Evolutionary conservation across 2,329 filamentous ascomycete genomes (phyloP).

Genomic region (Verticillium tricorpus): DNA sequence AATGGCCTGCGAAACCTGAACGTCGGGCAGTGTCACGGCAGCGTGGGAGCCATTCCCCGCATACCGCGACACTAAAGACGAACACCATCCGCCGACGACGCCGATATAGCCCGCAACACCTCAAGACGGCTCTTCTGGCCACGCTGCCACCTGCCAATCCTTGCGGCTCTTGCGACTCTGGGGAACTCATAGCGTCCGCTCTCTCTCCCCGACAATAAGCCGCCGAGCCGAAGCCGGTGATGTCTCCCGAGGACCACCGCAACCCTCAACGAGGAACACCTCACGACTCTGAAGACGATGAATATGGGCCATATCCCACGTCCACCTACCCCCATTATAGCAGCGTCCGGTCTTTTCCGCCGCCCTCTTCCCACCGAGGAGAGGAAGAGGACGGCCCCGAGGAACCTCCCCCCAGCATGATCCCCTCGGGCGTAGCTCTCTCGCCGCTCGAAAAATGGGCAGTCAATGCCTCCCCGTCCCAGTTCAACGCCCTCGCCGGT

Average conservation of each 20-base stretch:
- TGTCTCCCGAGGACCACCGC: constrained; percentile 48
- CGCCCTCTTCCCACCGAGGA: constrained; percentile 2
- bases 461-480: constrained; percentile 50
- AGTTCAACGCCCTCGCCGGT: constrained; percentile 81
- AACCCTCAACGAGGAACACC: constrained; percentile 17
- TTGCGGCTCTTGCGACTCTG: background rate
- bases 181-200: background rate
- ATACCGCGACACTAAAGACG: constrained; percentile 36
- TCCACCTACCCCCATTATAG: constrained; percentile 15
- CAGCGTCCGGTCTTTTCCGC: constrained; percentile 13
- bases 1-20: constrained; percentile 55
- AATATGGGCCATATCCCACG: constrained; percentile 29
- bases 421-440: constrained; percentile 17
- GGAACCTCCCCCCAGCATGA: constrained; percentile 12
- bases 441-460: constrained; percentile 54
- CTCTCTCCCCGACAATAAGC: background rate
- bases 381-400: constrained; percentile 8
- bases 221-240: constrained; percentile 15
- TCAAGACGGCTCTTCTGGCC: background rate
- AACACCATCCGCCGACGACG: constrained; percentile 3
- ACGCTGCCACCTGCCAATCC: background rate
- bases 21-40: constrained; percentile 51
- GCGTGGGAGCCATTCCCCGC: constrained; percentile 54
- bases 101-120: background rate
- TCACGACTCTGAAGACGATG: constrained; percentile 23